These are phyloP conservation scores for Beauveria australis DNA, from an alignment of 2,329 filamentous ascomycete species.

Conservation along the genomic window DNA sequence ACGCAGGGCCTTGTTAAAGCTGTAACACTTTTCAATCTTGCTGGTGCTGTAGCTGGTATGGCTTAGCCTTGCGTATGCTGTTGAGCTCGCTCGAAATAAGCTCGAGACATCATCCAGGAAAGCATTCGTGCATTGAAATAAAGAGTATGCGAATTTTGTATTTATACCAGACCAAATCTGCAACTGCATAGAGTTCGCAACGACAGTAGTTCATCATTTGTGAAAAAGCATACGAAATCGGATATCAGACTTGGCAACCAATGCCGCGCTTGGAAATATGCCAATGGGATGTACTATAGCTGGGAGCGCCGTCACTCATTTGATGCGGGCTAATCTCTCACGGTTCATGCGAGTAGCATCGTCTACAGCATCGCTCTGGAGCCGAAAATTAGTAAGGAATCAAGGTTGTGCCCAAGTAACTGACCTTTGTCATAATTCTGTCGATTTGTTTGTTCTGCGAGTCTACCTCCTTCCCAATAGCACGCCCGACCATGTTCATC, in stretches of 20 bases:
- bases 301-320: constrained; percentile 15
- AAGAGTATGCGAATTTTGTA: neutral
- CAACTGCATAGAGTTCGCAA: neutral
- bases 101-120: too few species aligned
- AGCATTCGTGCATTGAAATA: too few species aligned
- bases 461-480: constrained; percentile 68
- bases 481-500: constrained; percentile 64
- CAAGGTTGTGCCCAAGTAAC: neutral
- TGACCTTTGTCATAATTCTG: constrained; percentile 69
- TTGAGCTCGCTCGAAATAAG: too few species aligned
- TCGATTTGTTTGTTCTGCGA: constrained; percentile 69
- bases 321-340: constrained; percentile 58
- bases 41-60: too few species aligned
- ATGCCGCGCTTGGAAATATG: neutral
- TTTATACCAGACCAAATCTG: neutral
- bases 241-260: neutral
- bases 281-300: neutral
- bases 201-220: neutral
- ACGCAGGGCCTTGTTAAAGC: too few species aligned
- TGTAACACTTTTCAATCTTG: too few species aligned
- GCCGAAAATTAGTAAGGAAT: constrained; percentile 20
- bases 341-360: constrained; percentile 75
- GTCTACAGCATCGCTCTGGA: constrained; percentile 72
- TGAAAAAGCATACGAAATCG: neutral
- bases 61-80: too few species aligned